Conservation (phyloP, 148 eudicot species). For the Chenopodium quinoa region DNA sequence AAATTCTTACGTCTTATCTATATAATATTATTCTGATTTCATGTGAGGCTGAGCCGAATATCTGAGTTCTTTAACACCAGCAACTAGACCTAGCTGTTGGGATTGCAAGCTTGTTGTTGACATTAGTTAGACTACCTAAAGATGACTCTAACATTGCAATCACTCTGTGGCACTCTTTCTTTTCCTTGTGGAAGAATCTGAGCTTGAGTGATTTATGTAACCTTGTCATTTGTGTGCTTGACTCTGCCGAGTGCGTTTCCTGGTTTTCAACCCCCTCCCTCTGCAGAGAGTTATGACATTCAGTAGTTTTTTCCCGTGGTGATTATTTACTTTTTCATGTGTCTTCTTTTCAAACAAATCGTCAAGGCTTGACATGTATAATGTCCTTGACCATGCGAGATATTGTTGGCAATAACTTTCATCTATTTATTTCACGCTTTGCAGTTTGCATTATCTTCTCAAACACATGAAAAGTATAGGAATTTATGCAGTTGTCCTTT, state of each 20-base stretch:
- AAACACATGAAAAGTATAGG: conserved; percentile 17
- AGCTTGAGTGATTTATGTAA: not conserved
- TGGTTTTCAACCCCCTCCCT: too few relatives aligned
- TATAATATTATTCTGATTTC: not conserved
- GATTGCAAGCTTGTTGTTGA: too few relatives aligned
- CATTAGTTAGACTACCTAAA: not conserved
- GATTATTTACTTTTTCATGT: not conserved
- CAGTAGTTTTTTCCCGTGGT: not conserved
- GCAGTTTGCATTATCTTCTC: not conserved
- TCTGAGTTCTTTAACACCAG: not conserved
- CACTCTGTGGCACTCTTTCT: not conserved
- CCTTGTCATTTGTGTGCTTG: not conserved
- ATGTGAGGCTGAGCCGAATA: not conserved
- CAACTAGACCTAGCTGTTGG: not conserved
- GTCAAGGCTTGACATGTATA: not conserved
- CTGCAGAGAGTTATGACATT: not conserved
- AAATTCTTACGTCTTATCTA: not conserved
- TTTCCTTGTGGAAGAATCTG: not conserved
- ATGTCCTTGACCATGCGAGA: not conserved
- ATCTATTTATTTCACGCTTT: not conserved
- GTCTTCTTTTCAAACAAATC: not conserved
- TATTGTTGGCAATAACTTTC: conserved; percentile 5
- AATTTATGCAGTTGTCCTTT: conserved; percentile 2
- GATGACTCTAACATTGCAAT: not conserved
- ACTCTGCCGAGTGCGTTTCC: not conserved